Conservation (phyloP, 495 filamentous ascomycete genomes). For the Aspergillus saccharolyticus region DNA sequence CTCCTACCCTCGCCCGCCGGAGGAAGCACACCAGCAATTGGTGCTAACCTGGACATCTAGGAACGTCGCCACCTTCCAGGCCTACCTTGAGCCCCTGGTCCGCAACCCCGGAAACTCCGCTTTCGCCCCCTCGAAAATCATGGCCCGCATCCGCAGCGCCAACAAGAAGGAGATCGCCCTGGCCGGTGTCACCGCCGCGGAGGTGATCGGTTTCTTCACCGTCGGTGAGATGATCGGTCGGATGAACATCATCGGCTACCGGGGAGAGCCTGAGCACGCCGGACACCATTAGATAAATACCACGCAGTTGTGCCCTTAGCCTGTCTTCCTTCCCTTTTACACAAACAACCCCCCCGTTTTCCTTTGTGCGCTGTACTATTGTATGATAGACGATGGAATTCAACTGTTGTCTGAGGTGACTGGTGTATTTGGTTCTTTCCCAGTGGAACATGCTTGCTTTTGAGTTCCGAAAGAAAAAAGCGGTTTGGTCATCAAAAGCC, state of each 20-base stretch:
- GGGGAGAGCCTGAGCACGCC: slow-evolving; percentile 55
- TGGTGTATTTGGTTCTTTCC: slow-evolving; percentile 16
- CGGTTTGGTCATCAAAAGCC: not conserved
- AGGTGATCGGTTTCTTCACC: slow-evolving; percentile 94
- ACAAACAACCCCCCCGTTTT: slow-evolving; percentile 22
- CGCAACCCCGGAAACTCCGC: slow-evolving; percentile 57
- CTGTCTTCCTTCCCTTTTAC: slow-evolving; percentile 23
- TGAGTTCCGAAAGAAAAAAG: not conserved
- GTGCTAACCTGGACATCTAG: slow-evolving; percentile 26
- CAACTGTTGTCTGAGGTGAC: slow-evolving; percentile 46
- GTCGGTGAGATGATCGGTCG: slow-evolving; percentile 95
- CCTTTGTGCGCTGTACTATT: slow-evolving; percentile 40
- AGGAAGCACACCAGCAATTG: slow-evolving; percentile 17
- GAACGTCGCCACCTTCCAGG: slow-evolving; percentile 73
- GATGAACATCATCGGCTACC: slow-evolving; percentile 90
- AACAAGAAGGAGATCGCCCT: slow-evolving; percentile 61
- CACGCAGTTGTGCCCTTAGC: slow-evolving; percentile 27
- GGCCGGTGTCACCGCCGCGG: slow-evolving; percentile 71
- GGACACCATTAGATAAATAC: slow-evolving; percentile 50
- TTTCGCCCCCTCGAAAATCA: slow-evolving; percentile 43
- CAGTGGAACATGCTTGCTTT: slow-evolving; percentile 8
- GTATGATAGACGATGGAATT: slow-evolving; percentile 55
- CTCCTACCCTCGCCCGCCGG: not conserved
- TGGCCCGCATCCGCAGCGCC: slow-evolving; percentile 64
- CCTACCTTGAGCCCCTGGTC: slow-evolving; percentile 72